phyloP scores from a whole-genome alignment of 2,329 filamentous ascomycete species.

The Alternaria incomplexa region DNA sequence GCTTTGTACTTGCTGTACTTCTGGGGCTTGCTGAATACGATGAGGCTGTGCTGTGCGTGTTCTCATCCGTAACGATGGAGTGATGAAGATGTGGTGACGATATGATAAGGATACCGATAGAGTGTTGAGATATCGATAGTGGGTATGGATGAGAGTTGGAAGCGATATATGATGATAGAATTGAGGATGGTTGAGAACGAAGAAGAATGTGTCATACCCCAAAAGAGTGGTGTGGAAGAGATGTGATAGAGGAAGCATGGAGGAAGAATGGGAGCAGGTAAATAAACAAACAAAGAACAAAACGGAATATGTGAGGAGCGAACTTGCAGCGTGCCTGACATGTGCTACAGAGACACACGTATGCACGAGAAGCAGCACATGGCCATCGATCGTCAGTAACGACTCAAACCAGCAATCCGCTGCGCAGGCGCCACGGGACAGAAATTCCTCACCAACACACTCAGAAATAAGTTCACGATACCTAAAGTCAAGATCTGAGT shows the following conservation, averaged over 20 bases:
- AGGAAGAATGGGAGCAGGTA: neutral
- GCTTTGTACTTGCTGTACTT: neutral
- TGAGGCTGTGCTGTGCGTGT: neutral
- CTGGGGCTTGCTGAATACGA: neutral
- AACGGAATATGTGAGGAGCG: neutral
- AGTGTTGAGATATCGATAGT: neutral
- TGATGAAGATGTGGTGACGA: neutral
- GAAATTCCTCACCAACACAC: fast-evolving
- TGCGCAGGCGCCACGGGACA: neutral
- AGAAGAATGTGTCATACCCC: neutral
- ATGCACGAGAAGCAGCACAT: neutral
- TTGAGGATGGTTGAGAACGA: neutral
- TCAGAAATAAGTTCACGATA: fast-evolving
- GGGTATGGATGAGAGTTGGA: neutral
- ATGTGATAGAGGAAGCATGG: neutral
- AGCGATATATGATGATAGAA: neutral
- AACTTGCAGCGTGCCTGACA: neutral
- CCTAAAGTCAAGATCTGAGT: neutral
- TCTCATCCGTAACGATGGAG: neutral
- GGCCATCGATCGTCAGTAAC: neutral
- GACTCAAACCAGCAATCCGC: neutral
- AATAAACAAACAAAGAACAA: neutral
- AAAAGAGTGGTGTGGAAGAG: neutral
- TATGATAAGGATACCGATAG: neutral
- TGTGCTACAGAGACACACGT: neutral